Percentiles rank a stretch among this genome's conserved stretches.
Conservation (phyloP, 441 rosid genomes). For the Jatropha podagrica region DNA sequence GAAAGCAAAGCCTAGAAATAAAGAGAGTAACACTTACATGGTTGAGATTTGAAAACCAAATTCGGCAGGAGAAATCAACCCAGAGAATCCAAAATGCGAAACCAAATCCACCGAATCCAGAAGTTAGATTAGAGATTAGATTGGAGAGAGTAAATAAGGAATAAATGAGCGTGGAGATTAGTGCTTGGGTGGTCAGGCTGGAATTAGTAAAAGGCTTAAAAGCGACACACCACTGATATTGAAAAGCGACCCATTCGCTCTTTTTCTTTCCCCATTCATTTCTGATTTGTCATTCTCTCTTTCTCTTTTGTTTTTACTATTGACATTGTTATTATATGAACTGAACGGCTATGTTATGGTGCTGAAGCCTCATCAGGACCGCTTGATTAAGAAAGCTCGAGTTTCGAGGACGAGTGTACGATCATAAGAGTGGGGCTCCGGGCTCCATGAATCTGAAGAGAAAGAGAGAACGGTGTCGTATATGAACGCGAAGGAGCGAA, state of each 20-base stretch:
- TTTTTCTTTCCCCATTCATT: constrained; percentile 19
- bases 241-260: constrained; percentile 30
- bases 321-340: neutral
- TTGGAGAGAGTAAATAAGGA: neutral
- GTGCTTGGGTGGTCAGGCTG: neutral
- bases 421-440: neutral
- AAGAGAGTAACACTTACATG: neutral
- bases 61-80: neutral
- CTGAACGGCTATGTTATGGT: neutral
- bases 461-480: constrained; percentile 14
- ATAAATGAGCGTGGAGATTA: neutral
- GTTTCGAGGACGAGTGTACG: neutral
- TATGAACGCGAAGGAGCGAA: constrained; percentile 4
- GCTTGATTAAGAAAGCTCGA: neutral
- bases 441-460: neutral
- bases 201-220: constrained; percentile 28
- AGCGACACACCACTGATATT: constrained; percentile 33
- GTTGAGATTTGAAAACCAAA: constrained; percentile 7
- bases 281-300: constrained; percentile 30
- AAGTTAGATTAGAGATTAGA: neutral
- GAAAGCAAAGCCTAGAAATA: constrained; percentile 4
- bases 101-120: constrained; percentile 8
- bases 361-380: neutral
- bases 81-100: neutral
- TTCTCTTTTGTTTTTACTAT: neutral